Evolutionary conservation across 2,329 filamentous ascomycete species (phyloP).

Genomic region (Mariannaea sp.): DNA sequence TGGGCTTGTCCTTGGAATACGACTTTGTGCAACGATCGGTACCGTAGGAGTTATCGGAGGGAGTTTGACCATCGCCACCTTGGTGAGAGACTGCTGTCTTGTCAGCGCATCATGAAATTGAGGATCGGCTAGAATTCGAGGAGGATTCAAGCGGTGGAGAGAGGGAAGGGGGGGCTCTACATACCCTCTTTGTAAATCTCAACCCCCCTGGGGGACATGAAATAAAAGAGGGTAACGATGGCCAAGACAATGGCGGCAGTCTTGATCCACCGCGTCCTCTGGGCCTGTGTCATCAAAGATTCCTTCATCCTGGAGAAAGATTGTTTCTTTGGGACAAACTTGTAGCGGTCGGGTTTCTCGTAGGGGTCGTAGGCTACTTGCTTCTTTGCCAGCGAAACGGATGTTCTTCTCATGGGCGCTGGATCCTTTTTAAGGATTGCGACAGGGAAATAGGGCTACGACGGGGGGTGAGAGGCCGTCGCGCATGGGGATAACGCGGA

Average conservation of each 20-base stretch:
- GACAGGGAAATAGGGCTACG: slow-evolving; percentile 23
- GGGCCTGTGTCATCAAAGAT: slow-evolving; percentile 65
- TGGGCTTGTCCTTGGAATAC: slow-evolving; percentile 83
- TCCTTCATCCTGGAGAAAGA: slow-evolving; percentile 61
- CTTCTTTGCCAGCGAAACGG: slow-evolving; percentile 65
- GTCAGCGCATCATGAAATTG: slow-evolving; percentile 1
- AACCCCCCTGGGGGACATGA: slow-evolving; percentile 63
- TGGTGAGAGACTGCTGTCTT: slow-evolving; percentile 33
- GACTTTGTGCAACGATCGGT: slow-evolving; percentile 81
- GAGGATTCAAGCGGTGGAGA: too few species aligned
- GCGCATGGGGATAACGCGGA: slow-evolving; percentile 26
- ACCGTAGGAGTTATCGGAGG: slow-evolving; percentile 65
- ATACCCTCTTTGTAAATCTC: slow-evolving; percentile 56
- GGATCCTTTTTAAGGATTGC: slow-evolving; percentile 21
- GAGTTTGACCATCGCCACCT: slow-evolving; percentile 53
- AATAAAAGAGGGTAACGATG: slow-evolving; percentile 66
- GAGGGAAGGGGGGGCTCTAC: too few species aligned
- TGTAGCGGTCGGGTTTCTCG: slow-evolving; percentile 69
- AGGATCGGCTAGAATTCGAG: too few species aligned
- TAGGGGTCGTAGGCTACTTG: slow-evolving; percentile 63
- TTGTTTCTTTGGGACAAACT: slow-evolving; percentile 50
- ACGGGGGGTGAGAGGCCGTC: slow-evolving; percentile 30
- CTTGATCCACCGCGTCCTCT: slow-evolving; percentile 69
- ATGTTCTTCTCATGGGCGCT: slow-evolving; percentile 66
- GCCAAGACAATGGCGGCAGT: slow-evolving; percentile 65